A percentile compares a stretch with the other conserved stretches of the same genome.
These are phyloP conservation scores for Trebouxiophyceae sp. DNA, from an alignment of 163 green algal species.

Conservation along the genomic window DNA sequence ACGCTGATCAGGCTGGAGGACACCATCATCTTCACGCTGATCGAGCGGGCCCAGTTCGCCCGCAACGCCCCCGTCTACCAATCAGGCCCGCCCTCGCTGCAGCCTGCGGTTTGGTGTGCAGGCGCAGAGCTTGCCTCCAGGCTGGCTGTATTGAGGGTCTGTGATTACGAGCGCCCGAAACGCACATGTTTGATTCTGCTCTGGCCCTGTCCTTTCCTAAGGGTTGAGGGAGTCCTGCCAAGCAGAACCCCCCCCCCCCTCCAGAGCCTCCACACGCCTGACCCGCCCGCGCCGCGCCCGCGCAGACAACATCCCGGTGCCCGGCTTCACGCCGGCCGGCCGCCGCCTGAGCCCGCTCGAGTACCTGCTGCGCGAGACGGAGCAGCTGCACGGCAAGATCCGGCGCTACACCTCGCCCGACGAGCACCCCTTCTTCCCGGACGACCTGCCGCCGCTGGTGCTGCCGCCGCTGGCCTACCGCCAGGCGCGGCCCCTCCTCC, in stretches of 20 bases:
- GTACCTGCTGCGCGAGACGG: slow-evolving; percentile 87
- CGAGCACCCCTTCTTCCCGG: slow-evolving; percentile 94
- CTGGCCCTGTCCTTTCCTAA: too few species aligned
- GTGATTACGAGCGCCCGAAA: too few species aligned
- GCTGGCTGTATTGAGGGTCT: too few species aligned
- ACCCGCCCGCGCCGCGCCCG: too few species aligned
- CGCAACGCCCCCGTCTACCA: slow-evolving; percentile 80
- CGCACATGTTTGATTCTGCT: too few species aligned
- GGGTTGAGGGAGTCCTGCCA: too few species aligned
- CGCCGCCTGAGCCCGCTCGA: slow-evolving; percentile 62
- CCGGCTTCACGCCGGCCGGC: slow-evolving; percentile 17
- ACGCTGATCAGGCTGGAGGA: slow-evolving; percentile 89
- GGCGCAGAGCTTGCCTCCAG: too few species aligned
- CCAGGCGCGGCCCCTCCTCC: too few species aligned
- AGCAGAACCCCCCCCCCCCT: too few species aligned
- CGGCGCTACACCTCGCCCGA: slow-evolving; percentile 87
- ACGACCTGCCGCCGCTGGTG: slow-evolving; percentile 53
- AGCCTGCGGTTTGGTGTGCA: too few species aligned
- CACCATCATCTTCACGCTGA: slow-evolving; percentile 97
- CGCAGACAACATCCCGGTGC: slow-evolving; percentile 47
- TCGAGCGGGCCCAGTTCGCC: slow-evolving; percentile 84
- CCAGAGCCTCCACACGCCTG: too few species aligned
- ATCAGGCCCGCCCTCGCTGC: too few species aligned
- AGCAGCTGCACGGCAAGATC: slow-evolving; percentile 79
- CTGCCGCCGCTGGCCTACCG: slow-evolving; percentile 56